A percentile compares a stretch with the other conserved stretches of the same genome.
phyloP scores from a whole-genome alignment of 2,329 filamentous ascomycete species.

The Xylaria sp. region DNA sequence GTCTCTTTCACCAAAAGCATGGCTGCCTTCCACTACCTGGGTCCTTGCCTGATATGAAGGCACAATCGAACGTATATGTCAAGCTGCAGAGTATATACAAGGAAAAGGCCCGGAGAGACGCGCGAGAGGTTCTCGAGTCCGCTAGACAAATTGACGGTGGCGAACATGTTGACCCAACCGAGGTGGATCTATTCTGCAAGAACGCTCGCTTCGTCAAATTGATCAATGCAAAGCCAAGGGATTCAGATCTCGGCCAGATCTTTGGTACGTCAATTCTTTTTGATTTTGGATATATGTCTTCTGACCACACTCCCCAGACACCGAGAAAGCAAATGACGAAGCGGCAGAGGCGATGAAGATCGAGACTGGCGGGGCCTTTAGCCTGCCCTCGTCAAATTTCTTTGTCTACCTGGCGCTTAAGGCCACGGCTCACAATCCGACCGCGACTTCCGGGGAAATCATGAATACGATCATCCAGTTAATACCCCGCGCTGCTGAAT shows the following conservation, averaged over 20 bases:
- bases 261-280: conserved; percentile 53
- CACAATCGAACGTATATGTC: conserved; percentile 87
- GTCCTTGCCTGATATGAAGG: conserved; percentile 96
- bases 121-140: conserved; percentile 71
- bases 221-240: conserved; percentile 62
- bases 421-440: conserved; percentile 54
- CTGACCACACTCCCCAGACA: conserved; percentile 46
- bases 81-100: conserved; percentile 93
- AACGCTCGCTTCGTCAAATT: conserved; percentile 93
- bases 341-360: conserved; percentile 52
- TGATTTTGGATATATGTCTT: conserved; percentile 34
- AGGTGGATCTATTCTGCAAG: conserved; percentile 93
- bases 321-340: conserved; percentile 61
- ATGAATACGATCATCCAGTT: conserved; percentile 51
- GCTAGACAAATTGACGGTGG: conserved; percentile 60
- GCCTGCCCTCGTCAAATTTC: conserved; percentile 63
- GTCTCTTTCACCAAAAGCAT: conserved; percentile 75
- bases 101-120: conserved; percentile 78
- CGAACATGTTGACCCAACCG: conserved; percentile 65
- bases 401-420: conserved; percentile 72
- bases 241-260: conserved; percentile 56
- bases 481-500: conserved; percentile 54
- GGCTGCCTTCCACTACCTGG: conserved; percentile 81
- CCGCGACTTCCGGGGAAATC: conserved; percentile 59
- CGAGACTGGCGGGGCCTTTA: conserved; percentile 40